phyloP scores from a whole-genome alignment of 495 filamentous ascomycete genomes.

The Penicillium atrosanguineum region DNA sequence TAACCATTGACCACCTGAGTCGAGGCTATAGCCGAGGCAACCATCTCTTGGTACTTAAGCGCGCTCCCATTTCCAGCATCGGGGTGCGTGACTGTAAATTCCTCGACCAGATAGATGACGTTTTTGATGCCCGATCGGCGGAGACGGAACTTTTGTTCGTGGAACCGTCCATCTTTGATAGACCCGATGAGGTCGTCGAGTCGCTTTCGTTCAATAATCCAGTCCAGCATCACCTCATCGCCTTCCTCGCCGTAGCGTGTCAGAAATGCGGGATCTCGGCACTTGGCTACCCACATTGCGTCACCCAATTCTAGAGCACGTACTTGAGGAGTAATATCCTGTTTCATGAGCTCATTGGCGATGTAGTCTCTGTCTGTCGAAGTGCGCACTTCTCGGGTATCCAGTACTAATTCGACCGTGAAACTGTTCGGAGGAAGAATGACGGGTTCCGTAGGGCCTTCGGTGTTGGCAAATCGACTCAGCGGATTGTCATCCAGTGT shows the following conservation, averaged over 20 bases:
- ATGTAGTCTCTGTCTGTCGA: conserved; percentile 78
- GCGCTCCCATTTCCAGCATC: conserved; percentile 31
- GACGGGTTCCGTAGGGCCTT: conserved; percentile 47
- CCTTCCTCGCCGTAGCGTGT: conserved; percentile 58
- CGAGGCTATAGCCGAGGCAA: conserved; percentile 71
- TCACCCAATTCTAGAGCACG: conserved; percentile 72
- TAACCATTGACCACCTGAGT: conserved; percentile 81
- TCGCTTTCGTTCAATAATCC: conserved; percentile 79
- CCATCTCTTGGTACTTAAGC: conserved; percentile 59
- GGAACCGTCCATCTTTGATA: conserved; percentile 81
- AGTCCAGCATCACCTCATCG: conserved; percentile 76
- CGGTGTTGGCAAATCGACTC: conserved; percentile 1
- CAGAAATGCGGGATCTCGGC: conserved; percentile 55
- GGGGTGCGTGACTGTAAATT: conserved; percentile 54
- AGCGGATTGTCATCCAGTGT: not conserved
- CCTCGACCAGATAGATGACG: conserved; percentile 79
- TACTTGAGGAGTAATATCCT: conserved; percentile 62
- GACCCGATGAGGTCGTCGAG: conserved; percentile 76
- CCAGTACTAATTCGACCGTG: conserved; percentile 70
- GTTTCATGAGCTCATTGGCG: conserved; percentile 64
- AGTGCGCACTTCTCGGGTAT: conserved; percentile 75
- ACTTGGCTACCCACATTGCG: conserved; percentile 77
- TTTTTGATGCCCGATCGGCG: conserved; percentile 68
- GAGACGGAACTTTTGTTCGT: conserved; percentile 83
- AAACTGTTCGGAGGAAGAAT: conserved; percentile 61